Evolutionary conservation across 169 alveolate species (phyloP), one percentile per base, ranked within the genome.

Genomic region (Plasmodium knowlesi): DNA sequence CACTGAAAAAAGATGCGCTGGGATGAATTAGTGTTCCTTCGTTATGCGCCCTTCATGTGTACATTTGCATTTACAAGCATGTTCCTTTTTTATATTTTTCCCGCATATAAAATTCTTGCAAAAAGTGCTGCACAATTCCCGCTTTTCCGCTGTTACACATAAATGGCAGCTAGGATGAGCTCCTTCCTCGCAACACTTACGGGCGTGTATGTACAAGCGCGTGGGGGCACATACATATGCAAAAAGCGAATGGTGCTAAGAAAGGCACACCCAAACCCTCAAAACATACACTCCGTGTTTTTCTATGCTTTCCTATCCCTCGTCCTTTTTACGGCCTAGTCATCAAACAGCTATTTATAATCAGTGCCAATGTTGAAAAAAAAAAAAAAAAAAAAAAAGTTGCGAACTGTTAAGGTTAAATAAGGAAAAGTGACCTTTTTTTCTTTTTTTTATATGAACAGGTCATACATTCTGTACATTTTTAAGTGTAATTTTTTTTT

Each of bases 381-480:
- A 39, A 41, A 37, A 39, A 78, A 53, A 46, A n/a, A n/a, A n/a
- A n/a, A n/a, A 50, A 39, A 41, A 39, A 41, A 41, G 25, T 43
- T 79, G 4, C 54, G 73, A 79, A 79, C 84, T n/a, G 57, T 79
- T 79, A 79, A 79, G 84, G 37, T 37, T 22, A 79, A 22, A 79
- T 41, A 6, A 79, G 70, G 14, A 79, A 9, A 41, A 41, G 10
- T 79, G 84, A 79, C n/a, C 46, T 19, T 25, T 25, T 22, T 30
- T 22, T 79, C 54, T 79, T 79, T 79, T 79, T 79, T 79, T 37
- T 43, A n/a, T 32, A 79, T 39, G 84, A 79, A 79, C 84, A 43
- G 41, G 84, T 41, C 34, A 79, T 79, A 79, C 28, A 67, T 67
- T 25, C 41, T 28, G 76, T 67, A 37, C 76, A 25, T 67, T 67